Base-by-base conservation (phyloP, 805 yeast genomes). In the Starmerella floris region DNA sequence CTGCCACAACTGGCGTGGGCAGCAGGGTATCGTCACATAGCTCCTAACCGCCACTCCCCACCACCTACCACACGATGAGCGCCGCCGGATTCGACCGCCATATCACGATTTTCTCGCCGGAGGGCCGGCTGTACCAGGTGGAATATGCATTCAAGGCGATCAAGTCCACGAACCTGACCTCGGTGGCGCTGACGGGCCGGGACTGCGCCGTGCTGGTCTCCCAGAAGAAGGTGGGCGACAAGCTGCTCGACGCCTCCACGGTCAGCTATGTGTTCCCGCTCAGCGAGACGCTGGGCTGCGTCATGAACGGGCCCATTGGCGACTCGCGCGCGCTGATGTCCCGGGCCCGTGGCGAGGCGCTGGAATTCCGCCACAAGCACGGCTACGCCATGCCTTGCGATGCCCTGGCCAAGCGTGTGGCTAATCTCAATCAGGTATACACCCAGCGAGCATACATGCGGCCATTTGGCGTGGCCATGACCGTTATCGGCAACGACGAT, bases 371-470 rank as follows among this genome's bases (percentile, higher is more conserved):
- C 57, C 88, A 88, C 67, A 80, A 83, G 60, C 83, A 83, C 62
- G 98, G 98, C 32, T 91, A 85, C 60, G 95, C 83, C 59, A 87
- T 91, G 84, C 97, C 97, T 2, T 83, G 83, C 49, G 95, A 84
- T 58, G 83, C 81, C 23, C 68, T 87, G 56, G 83, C 95, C 32
- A 88, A 88, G 66, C 74, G 96, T 61, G 79, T 91, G 82, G 97
- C 97, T 43, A 91, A 91, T 61, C 66, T 85, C 58, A 81, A 94
- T 39, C 98, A 91, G 68, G 75, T 91, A 49, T 91, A 85, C 63
- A 91, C 98, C 33, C 98, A 91, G 65, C 74, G 96, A 59, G 97
- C 97, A 10, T 88, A 88, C 63, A 91, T 91, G 97, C 77, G 98
- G 64, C 98, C 98, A 22, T 69, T 85, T 52, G 98, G 98, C 30